Base-by-base conservation (phyloP, 2,329 filamentous ascomycete genomes). In the Apiospora malaysiana region DNA sequence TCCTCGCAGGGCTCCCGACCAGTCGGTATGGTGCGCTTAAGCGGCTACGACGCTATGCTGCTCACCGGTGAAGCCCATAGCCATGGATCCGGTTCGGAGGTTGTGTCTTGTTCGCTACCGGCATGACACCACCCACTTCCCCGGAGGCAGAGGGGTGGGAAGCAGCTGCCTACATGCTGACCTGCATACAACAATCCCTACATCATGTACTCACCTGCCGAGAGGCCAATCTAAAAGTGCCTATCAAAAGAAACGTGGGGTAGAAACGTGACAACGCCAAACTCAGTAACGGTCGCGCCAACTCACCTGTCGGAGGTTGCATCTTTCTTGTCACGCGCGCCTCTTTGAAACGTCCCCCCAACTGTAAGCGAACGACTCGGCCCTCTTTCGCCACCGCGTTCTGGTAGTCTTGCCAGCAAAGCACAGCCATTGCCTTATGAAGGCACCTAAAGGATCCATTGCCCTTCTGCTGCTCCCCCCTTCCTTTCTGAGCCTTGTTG, bases 61-160 rank as follows among this genome's bases (percentile, higher is more conserved):
- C 66, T 68, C 66, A 68, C 66, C 66, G 66, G 66, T 68, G 42
- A 68, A 68, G 66, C n/a, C 66, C 66, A 68, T 4, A 10, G 43
- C 66, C 66, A 68, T 45, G 66, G 66, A 43, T 47, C 10, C n/a
- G 66, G 66, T 68, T 40, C n/a, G 56, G 56, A 37, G 32, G 56
- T 63, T 40, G 56, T 21, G 56, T 37, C 27, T 63, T 10, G 27
- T 40, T 63, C 27, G 56, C 56, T 63, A 10, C 56, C 56, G 56
- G 56, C 56, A 63, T 63, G 56, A 37, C 32, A 37, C 32, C 56
- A 63, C 56, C 32, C 56, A 63, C 56, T 63, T 63, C 56, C 56
- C 56, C 56, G 56, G 32, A 37, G 32, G 27, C 9, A 10, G 32
- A 37, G 21, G 56, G 32, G 16, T 16, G 51, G 51, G 1, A 14